Evolutionary conservation across 2,329 filamentous ascomycete species (phyloP).

Genomic region (Colletotrichum liaoningense): DNA sequence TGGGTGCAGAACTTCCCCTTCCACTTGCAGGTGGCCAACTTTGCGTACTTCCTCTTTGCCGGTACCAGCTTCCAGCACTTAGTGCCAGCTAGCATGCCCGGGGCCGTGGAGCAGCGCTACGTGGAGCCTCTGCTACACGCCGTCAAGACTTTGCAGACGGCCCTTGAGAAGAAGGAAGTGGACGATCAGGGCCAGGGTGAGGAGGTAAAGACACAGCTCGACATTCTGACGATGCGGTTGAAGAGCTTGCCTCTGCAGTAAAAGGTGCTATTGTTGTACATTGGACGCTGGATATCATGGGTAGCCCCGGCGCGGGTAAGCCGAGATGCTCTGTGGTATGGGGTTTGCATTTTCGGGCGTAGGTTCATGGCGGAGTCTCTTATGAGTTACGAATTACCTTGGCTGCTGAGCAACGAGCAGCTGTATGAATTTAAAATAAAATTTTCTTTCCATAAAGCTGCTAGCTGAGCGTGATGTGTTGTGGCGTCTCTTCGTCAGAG

Average conservation of each 20-base stretch:
- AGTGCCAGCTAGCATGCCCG: constrained; percentile 66
- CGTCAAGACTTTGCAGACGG: constrained; percentile 49
- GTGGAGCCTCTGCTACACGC: constrained; percentile 63
- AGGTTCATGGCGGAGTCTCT: constrained; percentile 28
- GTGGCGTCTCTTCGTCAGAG: neutral
- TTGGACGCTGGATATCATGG: constrained; percentile 5
- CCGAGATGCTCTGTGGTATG: constrained; percentile 11
- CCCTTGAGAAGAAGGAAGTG: constrained; percentile 46
- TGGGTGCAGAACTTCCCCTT: constrained; percentile 62
- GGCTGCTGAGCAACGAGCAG: constrained; percentile 30
- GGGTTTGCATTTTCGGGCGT: constrained; percentile 24
- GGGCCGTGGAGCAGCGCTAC: constrained; percentile 69
- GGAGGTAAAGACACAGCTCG: constrained; percentile 52
- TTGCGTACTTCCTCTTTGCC: constrained; percentile 66
- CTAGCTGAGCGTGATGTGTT: neutral
- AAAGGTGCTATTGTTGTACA: constrained; percentile 9
- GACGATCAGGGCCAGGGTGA: constrained; percentile 40
- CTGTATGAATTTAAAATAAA: constrained; percentile 15
- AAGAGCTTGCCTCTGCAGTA: constrained; percentile 54
- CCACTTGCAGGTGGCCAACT: constrained; percentile 70
- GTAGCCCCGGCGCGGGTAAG: constrained; percentile 27
- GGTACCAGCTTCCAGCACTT: constrained; percentile 57
- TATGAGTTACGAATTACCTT: constrained; percentile 33
- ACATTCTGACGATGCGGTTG: constrained; percentile 56
- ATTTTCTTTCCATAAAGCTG: neutral